Evolutionary conservation across 345 rosid genomes (phyloP).

Genomic region (Hibiscus syriacus): DNA sequence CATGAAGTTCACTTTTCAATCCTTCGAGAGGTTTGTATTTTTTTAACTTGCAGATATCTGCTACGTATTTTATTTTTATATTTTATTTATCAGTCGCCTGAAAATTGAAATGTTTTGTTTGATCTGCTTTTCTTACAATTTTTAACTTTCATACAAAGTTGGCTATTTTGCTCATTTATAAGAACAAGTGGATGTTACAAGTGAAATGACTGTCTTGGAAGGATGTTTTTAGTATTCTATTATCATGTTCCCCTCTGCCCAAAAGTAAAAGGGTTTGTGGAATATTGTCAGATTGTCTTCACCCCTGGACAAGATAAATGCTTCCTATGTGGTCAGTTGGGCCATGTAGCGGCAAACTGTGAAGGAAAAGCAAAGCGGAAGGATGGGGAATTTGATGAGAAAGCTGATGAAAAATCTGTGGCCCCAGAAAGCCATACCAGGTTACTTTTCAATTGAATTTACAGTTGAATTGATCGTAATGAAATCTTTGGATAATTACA

Average conservation of each 20-base stretch:
- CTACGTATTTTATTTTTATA: not conserved
- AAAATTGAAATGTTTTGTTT: not conserved
- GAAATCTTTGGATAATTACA: not conserved
- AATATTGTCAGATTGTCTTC: slow-evolving; percentile 52
- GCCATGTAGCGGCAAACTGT: slow-evolving; percentile 84
- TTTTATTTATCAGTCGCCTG: not conserved
- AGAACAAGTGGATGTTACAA: not conserved
- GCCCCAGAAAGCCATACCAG: slow-evolving; percentile 94
- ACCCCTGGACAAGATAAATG: slow-evolving; percentile 81
- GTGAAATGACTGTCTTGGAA: not conserved
- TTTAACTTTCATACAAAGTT: not conserved
- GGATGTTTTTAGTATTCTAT: not conserved
- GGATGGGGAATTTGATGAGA: slow-evolving; percentile 92
- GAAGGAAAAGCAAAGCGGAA: slow-evolving; percentile 86
- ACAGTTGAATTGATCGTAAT: not conserved
- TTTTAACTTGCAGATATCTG: not conserved
- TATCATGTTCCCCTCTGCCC: not conserved
- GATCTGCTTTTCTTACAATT: not conserved
- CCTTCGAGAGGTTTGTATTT: slow-evolving; percentile 17
- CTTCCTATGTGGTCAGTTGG: slow-evolving; percentile 92
- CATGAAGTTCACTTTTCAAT: slow-evolving; percentile 28
- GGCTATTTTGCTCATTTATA: not conserved
- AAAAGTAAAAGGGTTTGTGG: not conserved
- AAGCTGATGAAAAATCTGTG: slow-evolving; percentile 48
- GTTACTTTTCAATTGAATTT: slow-evolving; percentile 19